Base-by-base conservation (phyloP, 2,329 filamentous ascomycete species). In the Ophiostoma australiae region DNA sequence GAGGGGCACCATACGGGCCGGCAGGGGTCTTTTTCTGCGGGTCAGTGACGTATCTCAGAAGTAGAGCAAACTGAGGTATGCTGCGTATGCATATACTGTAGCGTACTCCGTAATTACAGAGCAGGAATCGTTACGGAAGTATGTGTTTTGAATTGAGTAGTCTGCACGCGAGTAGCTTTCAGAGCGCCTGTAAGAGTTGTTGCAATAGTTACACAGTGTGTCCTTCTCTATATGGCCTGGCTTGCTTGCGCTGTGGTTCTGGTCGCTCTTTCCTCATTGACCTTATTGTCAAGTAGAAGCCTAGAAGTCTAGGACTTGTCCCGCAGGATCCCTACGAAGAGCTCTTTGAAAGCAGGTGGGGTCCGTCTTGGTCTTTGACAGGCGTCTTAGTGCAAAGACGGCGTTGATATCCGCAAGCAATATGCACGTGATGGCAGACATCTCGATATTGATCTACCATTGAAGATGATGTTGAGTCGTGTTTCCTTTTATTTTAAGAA, bases 21-120 rank as follows among this genome's bases (percentile, higher is more conserved):
- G 33, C 65, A 70, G 68, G 68, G 69, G 65, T 70, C 52, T 33
- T 61, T 61, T 61, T 63, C 17, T 71, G 70, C 61, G 61, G 35
- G 65, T 37, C 70, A 69, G 70, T 71, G 70, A 71, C 70, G 70
- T 71, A 71, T 69, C 70, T 52, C 61, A 70, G 37, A 31, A 44
- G 23, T 61, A 63, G 44, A 35, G 27, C 41, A 67, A 10, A 41
- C n/a, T n/a, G 10, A 41, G 27, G 58, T 33, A 27, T 4, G 31
- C 58, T 8, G 13, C 55, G 48, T 55, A 55, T 10, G 10, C 35
- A 37, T 6, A 37, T 31, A 3, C 27, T 31, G 44, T n/a, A 48
- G 41, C 15, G 35, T 37, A 37, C 35, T 37, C 35, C 7, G 44
- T 48, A n/a, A n/a, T n/a, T n/a, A 31, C 23, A 31, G 58, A 63